phyloP scores from a whole-genome alignment of 1,139 yeast genomes.

The Ashbya aceris region DNA sequence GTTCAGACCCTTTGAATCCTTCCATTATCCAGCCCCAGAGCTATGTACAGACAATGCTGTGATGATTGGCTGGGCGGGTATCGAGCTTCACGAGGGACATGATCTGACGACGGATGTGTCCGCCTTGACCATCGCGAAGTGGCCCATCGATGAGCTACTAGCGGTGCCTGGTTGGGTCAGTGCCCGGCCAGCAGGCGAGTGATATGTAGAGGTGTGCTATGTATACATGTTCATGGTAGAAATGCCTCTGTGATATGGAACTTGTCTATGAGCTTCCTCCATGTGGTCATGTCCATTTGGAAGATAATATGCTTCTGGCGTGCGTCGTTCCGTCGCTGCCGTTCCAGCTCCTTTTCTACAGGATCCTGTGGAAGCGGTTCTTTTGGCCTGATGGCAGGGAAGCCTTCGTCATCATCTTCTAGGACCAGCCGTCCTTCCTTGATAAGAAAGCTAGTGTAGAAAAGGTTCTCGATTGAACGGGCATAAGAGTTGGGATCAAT shows the following conservation, averaged over 20 bases:
- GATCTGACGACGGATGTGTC: slow-evolving; percentile 40
- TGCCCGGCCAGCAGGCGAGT: neutral
- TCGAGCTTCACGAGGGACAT: slow-evolving; percentile 61
- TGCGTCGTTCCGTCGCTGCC: slow-evolving; percentile 24
- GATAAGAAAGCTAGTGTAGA: slow-evolving; percentile 70
- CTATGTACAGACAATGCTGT: slow-evolving; percentile 92
- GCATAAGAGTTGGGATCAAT: slow-evolving; percentile 69
- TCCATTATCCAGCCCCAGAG: slow-evolving; percentile 59
- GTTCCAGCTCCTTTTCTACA: slow-evolving; percentile 22
- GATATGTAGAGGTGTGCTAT: neutral
- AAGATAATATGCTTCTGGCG: slow-evolving; percentile 57
- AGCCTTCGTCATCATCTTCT: slow-evolving; percentile 41
- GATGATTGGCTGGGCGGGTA: slow-evolving; percentile 97
- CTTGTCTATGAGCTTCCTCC: slow-evolving; percentile 45
- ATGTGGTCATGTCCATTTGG: slow-evolving; percentile 54
- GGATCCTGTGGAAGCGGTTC: slow-evolving; percentile 25
- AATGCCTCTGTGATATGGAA: slow-evolving; percentile 47
- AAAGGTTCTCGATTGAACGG: slow-evolving; percentile 75
- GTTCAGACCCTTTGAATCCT: slow-evolving; percentile 21
- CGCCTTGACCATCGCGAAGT: slow-evolving; percentile 55
- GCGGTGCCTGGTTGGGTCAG: slow-evolving; percentile 44
- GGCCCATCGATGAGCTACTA: slow-evolving; percentile 56
- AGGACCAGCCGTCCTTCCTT: slow-evolving; percentile 59
- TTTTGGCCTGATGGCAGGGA: slow-evolving; percentile 34
- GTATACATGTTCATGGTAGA: slow-evolving; percentile 33